phyloP scores from a whole-genome alignment of 2,329 filamentous ascomycete species.

The Paecilomyces dactylethromorphus region DNA sequence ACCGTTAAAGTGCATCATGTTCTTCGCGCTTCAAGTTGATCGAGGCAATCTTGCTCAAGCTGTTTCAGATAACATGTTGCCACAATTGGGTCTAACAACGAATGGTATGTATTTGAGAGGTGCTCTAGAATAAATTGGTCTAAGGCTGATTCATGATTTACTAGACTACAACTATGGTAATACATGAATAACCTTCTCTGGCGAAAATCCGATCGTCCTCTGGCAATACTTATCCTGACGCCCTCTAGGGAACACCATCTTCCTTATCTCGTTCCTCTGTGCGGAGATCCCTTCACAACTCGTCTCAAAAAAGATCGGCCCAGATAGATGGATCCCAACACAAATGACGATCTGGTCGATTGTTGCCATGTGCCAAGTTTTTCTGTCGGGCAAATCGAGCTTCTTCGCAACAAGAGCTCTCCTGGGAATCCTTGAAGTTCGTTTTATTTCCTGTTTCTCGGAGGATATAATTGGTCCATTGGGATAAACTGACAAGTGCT shows the following conservation, averaged over 20 bases:
- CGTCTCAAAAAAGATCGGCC: slow-evolving; percentile 48
- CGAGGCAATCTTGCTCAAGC: slow-evolving; percentile 53
- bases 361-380: slow-evolving; percentile 41
- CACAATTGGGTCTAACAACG: slow-evolving; percentile 23
- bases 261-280: slow-evolving; percentile 47
- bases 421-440: slow-evolving; percentile 34
- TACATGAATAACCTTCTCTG: too few species aligned
- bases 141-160: slow-evolving; percentile 39
- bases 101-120: slow-evolving; percentile 18
- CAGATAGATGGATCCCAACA: slow-evolving; percentile 50
- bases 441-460: too few species aligned
- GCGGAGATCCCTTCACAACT: slow-evolving; percentile 54
- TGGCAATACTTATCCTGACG: slow-evolving; percentile 45
- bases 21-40: slow-evolving; percentile 54
- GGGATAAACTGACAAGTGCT: not conserved
- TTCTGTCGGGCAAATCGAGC: slow-evolving; percentile 33
- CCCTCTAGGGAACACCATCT: slow-evolving; percentile 51
- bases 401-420: slow-evolving; percentile 36
- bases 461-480: not conserved
- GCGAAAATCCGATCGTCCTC: not conserved
- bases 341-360: slow-evolving; percentile 49
- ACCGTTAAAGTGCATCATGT: slow-evolving; percentile 44
- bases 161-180: slow-evolving; percentile 26
- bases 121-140: slow-evolving; percentile 25
- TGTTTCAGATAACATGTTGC: slow-evolving; percentile 51